Base-by-base conservation (phyloP, 1,139 yeast genomes). In the Candida dubliniensis region DNA sequence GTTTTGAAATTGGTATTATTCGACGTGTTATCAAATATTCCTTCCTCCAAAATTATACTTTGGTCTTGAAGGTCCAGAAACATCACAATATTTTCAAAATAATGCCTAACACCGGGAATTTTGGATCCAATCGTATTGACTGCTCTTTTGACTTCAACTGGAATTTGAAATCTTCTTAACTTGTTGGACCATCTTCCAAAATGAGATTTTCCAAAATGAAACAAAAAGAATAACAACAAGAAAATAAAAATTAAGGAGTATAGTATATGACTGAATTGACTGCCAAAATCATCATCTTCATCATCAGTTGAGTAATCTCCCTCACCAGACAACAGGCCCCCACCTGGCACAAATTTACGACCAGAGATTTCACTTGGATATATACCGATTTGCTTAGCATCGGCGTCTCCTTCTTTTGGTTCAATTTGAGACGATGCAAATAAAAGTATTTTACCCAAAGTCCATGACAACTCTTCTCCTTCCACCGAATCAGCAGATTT, bases 401-500 rank as follows among this genome's bases (percentile, higher is more conserved):
- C 23, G 4, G 34, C 26, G 1, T 46, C 38, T 0, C 46, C 42
- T 14, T 55, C 61, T 2, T 58, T 48, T 0, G 71, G 53, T 1
- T 61, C 56, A 4, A 81, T 69, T 50, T 76, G 74, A 7, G 84
- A 75, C 1, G 83, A 77, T 0, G 87, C 87, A 59, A 74, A 81
- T 9, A 82, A 60, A 12, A 82, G 52, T 2, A 81, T 79, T 53
- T 77, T 78, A 3, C 88, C 88, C 37, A 82, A 57, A 0, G 88
- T 82, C 88, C 88, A 82, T 0, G 87, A 79, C 18, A 82, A 58
- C 49, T 82, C 88, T 15, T 74, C 75, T 2, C 84, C 87, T 46
- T 78, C 70, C 8, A 82, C 73, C 9, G 81, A 72, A 42, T 76
- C 76, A 1, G 84, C 81, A 36, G 85, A 80, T 57, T 78, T 81